A percentile compares a stretch with the other conserved stretches of the same genome.
Evolutionary conservation across 73 alveolate species (phyloP).

Genomic region (Blepharisma stoltei): DNA sequence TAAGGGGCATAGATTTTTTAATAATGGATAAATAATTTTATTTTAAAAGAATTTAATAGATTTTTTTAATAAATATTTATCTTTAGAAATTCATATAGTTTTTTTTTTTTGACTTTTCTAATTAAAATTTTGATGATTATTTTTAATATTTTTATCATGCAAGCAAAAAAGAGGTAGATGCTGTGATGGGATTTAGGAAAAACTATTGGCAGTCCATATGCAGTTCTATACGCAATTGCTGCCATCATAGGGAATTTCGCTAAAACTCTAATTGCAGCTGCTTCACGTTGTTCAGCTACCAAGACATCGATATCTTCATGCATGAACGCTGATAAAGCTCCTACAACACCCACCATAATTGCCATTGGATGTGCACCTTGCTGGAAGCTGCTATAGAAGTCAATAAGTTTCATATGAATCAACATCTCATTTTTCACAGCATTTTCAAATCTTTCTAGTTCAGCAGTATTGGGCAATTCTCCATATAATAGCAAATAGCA

Average conservation of each 20-base stretch:
- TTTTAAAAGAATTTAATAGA: no score
- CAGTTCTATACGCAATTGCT: constrained; percentile 77
- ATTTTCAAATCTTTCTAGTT: constrained; percentile 61
- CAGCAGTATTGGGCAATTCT: constrained; percentile 63
- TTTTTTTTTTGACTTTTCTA: no score
- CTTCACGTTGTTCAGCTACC: constrained; percentile 70
- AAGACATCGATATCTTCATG: constrained; percentile 58
- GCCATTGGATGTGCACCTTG: constrained; percentile 84
- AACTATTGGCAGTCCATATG: constrained; percentile 78
- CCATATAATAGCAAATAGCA: constrained; percentile 83
- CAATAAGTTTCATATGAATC: constrained; percentile 76
- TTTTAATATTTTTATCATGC: no score
- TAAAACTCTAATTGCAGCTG: constrained; percentile 66
- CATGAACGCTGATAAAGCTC: constrained; percentile 75
- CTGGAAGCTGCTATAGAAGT: constrained; percentile 76
- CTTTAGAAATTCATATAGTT: no score
- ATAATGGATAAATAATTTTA: no score
- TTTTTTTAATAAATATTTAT: no score
- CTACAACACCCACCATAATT: constrained; percentile 77
- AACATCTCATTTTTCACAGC: constrained; percentile 73
- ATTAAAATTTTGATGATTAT: no score
- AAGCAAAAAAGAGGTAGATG: no score
- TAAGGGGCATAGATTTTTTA: no score
- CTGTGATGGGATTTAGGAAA: no score
- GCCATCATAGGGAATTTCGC: constrained; percentile 86